Evolutionary conservation across 257 asterid genomes (phyloP).

Genomic region (Cynanchum wilfordii): DNA sequence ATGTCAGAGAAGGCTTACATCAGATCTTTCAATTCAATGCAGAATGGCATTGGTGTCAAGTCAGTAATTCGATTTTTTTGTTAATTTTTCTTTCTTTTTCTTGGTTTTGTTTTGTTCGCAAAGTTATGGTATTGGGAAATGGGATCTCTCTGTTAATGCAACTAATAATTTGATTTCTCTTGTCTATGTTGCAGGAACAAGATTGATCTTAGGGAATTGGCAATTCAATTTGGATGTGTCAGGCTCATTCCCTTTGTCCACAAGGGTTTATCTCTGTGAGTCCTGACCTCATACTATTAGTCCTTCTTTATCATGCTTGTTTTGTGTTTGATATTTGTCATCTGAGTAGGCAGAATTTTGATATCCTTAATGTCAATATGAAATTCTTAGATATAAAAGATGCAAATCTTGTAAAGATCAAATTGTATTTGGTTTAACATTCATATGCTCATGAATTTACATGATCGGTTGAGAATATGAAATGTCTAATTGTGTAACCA

Average conservation of each 20-base stretch:
- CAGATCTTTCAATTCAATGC: slow-evolving; percentile 87
- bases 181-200: slow-evolving; percentile 46
- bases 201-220: slow-evolving; percentile 83
- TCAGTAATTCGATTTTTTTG: slow-evolving; percentile 23
- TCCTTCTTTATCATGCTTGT: not conserved
- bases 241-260: slow-evolving; percentile 74
- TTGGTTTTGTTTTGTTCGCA: not conserved
- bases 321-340: not conserved
- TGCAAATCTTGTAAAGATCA: not conserved
- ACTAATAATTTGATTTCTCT: not conserved
- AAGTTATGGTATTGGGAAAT: not conserved
- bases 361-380: no score
- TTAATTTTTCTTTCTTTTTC: slow-evolving; percentile 2
- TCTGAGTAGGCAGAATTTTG: not conserved
- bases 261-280: slow-evolving; percentile 73
- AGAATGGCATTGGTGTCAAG: slow-evolving; percentile 88
- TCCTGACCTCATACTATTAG: not conserved
- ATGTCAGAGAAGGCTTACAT: slow-evolving; percentile 83
- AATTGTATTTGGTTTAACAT: not conserved
- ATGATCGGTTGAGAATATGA: not conserved
- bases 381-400: not conserved
- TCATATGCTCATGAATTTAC: not conserved
- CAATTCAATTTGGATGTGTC: slow-evolving; percentile 86
- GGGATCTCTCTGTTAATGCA: slow-evolving; percentile 4
- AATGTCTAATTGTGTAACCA: not conserved